Percentiles rank a stretch among this genome's conserved stretches.
Evolutionary conservation across 345 rosid genomes (phyloP).

Genomic region (Erodium maritimum): DNA sequence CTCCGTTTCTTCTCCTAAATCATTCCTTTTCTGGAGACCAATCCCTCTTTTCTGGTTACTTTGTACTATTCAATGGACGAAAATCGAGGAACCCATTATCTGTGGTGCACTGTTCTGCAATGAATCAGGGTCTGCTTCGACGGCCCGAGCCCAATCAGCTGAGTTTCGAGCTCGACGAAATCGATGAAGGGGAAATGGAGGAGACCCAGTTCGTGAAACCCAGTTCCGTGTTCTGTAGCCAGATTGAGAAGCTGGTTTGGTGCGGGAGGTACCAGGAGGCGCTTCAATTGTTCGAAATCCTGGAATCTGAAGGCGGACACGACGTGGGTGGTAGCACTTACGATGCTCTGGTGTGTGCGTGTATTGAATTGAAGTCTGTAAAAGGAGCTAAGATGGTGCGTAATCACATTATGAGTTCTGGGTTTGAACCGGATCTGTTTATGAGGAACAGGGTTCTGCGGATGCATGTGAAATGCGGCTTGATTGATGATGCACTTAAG

Average conservation of each 20-base stretch:
- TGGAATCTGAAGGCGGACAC: conserved; percentile 45
- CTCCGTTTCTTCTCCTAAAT: conserved; percentile 17
- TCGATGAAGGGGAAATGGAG: conserved; percentile 12
- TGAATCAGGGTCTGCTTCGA: conserved; percentile 41
- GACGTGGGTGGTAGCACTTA: conserved; percentile 44
- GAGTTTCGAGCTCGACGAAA: conserved; percentile 7
- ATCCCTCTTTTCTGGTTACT: conserved; percentile 25
- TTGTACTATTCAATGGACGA: conserved; percentile 23
- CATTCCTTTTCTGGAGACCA: conserved; percentile 13
- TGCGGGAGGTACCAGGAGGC: conserved; percentile 47
- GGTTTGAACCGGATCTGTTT: conserved; percentile 46
- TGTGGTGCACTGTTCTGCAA: conserved; percentile 32
- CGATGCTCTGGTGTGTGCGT: conserved; percentile 64
- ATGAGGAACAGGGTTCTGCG: conserved; percentile 58
- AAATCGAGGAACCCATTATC: conserved; percentile 33
- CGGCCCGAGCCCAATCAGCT: conserved; percentile 41
- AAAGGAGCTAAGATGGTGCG: conserved; percentile 56
- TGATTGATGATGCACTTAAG: conserved; percentile 29
- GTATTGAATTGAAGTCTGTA: conserved; percentile 58
- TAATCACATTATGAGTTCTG: conserved; percentile 36
- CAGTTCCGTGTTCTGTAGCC: conserved; percentile 44
- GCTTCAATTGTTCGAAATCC: conserved; percentile 70
- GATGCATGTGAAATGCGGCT: conserved; percentile 68
- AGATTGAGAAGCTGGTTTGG: conserved; percentile 63
- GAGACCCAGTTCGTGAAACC: conserved; percentile 30